Conservation (phyloP, 2,329 filamentous ascomycete genomes). For the Claviceps digitariae region DNA sequence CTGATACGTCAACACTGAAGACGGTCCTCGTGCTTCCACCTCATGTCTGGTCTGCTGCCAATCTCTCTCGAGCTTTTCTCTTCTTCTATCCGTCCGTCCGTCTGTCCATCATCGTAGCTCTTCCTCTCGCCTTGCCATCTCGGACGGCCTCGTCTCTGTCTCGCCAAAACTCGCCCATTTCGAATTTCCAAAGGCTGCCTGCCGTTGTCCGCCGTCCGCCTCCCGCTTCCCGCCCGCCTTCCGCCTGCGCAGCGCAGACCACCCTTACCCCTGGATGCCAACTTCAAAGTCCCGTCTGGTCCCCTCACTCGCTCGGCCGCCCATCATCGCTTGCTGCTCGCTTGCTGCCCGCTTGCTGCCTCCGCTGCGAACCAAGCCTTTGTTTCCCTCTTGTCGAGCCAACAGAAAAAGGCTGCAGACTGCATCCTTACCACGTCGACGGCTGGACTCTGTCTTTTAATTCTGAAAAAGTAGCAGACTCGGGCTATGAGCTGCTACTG, state of each 20-base stretch:
- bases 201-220: too few relatives aligned
- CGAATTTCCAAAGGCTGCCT: neutral
- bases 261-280: neutral
- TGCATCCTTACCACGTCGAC: neutral
- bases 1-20: too few relatives aligned
- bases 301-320: neutral
- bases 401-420: neutral
- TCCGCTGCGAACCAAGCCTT: neutral
- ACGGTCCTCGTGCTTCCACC: too few relatives aligned
- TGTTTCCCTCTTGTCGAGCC: neutral
- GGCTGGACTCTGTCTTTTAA: neutral
- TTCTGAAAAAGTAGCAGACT: neutral
- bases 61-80: neutral
- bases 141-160: neutral
- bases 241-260: neutral
- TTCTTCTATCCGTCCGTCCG: too few relatives aligned
- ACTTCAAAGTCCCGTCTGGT: neutral
- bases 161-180: neutral
- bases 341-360: constrained; percentile 1
- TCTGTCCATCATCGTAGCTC: neutral
- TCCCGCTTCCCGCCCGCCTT: neutral
- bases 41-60: neutral
- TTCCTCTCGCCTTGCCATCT: neutral
- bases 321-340: neutral
- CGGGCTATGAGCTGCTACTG: neutral